These are phyloP conservation scores for Prunus davidiana DNA, from an alignment of 306 rosid species.

Conservation along the genomic window DNA sequence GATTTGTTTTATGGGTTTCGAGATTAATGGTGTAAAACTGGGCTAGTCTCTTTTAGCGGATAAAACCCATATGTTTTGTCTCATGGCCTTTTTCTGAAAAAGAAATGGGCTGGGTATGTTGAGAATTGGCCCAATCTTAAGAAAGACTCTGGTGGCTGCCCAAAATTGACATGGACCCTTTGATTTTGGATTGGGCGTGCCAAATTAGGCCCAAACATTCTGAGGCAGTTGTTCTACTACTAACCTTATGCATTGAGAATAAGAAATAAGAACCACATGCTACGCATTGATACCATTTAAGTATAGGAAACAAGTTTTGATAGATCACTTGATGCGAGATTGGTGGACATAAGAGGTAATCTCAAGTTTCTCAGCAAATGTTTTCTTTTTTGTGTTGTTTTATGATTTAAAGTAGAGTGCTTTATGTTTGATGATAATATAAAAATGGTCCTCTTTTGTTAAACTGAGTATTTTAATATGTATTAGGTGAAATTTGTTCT, in stretches of 20 bases:
- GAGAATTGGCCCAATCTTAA: too few relatives aligned
- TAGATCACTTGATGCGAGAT: background rate
- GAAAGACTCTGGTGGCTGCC: too few relatives aligned
- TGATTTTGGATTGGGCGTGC: too few relatives aligned
- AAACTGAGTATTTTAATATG: background rate
- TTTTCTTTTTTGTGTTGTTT: background rate
- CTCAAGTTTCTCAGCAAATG: background rate
- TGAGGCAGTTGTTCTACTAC: background rate
- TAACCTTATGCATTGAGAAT: background rate
- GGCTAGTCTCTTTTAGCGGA: too few relatives aligned
- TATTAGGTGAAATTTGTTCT: background rate
- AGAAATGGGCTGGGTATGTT: too few relatives aligned
- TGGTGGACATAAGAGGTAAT: background rate
- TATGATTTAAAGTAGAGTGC: background rate
- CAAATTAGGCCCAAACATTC: too few relatives aligned
- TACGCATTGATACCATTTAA: background rate
- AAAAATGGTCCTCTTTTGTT: background rate
- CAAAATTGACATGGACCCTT: too few relatives aligned
- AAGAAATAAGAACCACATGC: background rate
- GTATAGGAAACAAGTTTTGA: background rate
- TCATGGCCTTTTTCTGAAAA: too few relatives aligned
- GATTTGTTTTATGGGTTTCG: too few relatives aligned
- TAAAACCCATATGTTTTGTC: too few relatives aligned
- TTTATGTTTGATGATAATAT: background rate
- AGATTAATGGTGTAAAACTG: too few relatives aligned